Base-by-base conservation (phyloP, 2,329 filamentous ascomycete genomes). In the Talaromyces sp. region DNA sequence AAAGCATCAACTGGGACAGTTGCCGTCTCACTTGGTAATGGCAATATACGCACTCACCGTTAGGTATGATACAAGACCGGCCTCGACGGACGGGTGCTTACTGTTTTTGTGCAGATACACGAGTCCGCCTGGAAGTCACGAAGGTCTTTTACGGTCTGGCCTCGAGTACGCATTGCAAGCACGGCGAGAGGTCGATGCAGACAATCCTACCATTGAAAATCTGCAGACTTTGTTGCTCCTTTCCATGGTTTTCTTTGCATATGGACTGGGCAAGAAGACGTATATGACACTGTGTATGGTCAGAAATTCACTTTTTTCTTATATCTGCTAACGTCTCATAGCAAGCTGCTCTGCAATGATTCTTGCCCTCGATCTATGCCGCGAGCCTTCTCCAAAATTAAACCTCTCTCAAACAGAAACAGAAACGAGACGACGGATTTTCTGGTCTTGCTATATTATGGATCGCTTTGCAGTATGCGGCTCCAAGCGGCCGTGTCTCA, bases 381-480 rank as follows among this genome's bases (percentile, higher is more conserved):
- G 90, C 32, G 91, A 96, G 75, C 78, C 88, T 50, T 86, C 91
- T 26, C 70, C 80, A 6, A 83, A 84, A 56, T 78, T 84, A 13
- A 83, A 84, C 59, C 81, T 89, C 11, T 84, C 85, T 0, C 81
- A 86, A 0, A 78, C 85, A 4, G 91, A 96, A 70, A 84, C 89
- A 59, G 91, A 96, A 76, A 86, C 87, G 69, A 83, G 89, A 52
- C 82, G 91, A 58, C 84, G 89, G n/a, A 78, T 96, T 1, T 96
- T 96, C 73, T 96, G 91, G 91, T 88, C 89, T 2, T 93, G 90
- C 70, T 96, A 95, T 68, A 78, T 96, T 27, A 87, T 96, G 73
- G 91, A 96, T 70, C 84, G 89, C n/a, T 95, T 93, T 67, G 83
- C 88, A 66, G 85, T 89, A 1, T 91, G 89, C 65, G 91, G 91